Evolutionary conservation across 306 rosid genomes (phyloP), one percentile per base, ranked within the genome.

Genomic region (Glycyrrhiza uralensis): DNA sequence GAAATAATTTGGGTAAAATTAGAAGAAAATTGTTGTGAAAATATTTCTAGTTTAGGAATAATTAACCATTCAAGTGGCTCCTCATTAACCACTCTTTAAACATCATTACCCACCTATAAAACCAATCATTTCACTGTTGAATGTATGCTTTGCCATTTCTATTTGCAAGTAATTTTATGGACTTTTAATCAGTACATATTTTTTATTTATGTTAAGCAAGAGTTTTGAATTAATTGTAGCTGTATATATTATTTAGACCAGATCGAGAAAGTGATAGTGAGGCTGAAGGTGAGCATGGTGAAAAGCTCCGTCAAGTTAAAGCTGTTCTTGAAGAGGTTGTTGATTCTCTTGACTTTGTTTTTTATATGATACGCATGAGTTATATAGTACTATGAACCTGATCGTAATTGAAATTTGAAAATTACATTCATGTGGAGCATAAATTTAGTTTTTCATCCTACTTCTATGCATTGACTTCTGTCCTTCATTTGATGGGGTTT

Each of bases 281-380:
- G 81, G 96, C 97, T 19, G 98, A 93, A 85, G 79, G 81, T 61
- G 98, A 91, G 82, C 98, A 93, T 55, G 91, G 87, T 66, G 97
- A 93, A 85, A 93, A 89, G 86, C 97, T 93, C 76, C 98, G 96
- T 51, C 98, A 90, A 90, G 98, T 93, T 64, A 93, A 90, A 87
- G 98, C 98, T 26, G 97, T 93, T 69, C 98, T 93, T 15, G 98
- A 93, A 82, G 98, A 93, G 98, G 98, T 91, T 74, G 9, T 78
- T 18, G n/a, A 66, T 79, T 79, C 24, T 45, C 70, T 67, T 29
- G 18, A 42, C 64, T 19, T 29, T 45, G 29, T 7, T 54, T 52
- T 26, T 36, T 18, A 26, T 62, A 54, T 63, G 65, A 8, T 36
- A 14, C 5, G 58, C 32, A 68, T 22, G 15, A 56, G 54, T 46